Evolutionary conservation across 805 yeast genomes (phyloP).

Genomic region (Candida loeiensis): DNA sequence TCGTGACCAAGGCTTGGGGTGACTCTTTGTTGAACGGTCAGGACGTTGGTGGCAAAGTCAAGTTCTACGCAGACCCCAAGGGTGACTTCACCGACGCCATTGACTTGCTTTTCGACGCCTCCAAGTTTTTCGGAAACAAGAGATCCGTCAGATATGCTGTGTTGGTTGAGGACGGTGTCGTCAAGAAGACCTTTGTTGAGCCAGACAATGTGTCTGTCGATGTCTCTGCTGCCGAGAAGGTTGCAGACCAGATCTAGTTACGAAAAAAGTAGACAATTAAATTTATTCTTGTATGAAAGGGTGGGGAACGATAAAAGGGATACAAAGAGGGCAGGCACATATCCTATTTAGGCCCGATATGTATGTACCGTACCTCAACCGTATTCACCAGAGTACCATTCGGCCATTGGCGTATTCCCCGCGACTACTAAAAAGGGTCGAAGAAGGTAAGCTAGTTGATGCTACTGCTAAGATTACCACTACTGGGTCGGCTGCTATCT

Average conservation of each 20-base stretch:
- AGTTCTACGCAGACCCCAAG: conserved; percentile 74
- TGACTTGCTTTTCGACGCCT: conserved; percentile 71
- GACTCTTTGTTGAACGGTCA: conserved; percentile 28
- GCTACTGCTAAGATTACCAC: no score
- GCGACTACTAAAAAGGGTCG: no score
- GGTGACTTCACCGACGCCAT: conserved; percentile 67
- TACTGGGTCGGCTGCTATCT: no score
- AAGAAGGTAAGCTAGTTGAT: no score
- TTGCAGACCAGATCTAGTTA: conserved; percentile 31
- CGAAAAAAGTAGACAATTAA: no score
- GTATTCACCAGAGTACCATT: no score
- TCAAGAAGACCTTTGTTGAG: conserved; percentile 64
- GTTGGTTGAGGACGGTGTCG: conserved; percentile 71
- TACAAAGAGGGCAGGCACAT: no score
- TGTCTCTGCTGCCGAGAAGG: conserved; percentile 47
- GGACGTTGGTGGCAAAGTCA: conserved; percentile 33
- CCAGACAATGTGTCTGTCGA: conserved; percentile 76
- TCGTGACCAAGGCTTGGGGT: conserved; percentile 81
- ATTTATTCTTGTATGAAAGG: no score
- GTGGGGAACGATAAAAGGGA: no score
- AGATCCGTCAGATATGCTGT: conserved; percentile 77
- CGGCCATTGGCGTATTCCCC: no score
- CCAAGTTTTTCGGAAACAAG: conserved; percentile 68
- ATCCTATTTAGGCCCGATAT: no score
- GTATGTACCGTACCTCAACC: no score